Evolutionary conservation across 2,329 filamentous ascomycete genomes (phyloP).

Genomic region (Thelonectria blattea): DNA sequence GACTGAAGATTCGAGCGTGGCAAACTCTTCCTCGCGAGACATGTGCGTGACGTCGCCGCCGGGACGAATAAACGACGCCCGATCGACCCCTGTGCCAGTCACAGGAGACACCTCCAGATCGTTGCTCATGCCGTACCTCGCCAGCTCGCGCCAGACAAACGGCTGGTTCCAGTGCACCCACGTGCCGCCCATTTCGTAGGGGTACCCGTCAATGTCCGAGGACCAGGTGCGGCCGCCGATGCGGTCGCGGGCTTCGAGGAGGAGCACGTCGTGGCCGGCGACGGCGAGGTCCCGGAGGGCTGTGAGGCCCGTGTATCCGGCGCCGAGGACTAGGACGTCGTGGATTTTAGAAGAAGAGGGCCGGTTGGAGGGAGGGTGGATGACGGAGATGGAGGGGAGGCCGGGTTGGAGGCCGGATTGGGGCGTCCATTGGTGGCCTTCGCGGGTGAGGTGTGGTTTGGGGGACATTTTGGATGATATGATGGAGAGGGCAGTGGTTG

Average conservation of each 20-base stretch:
- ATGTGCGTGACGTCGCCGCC: slow-evolving; percentile 5
- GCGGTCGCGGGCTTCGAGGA: slow-evolving; percentile 16
- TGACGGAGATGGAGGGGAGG: slow-evolving; percentile 18
- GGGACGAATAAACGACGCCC: slow-evolving; percentile 17
- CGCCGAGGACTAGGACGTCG: slow-evolving; percentile 22
- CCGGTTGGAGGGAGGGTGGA: slow-evolving; percentile 16
- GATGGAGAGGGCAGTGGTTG: background rate
- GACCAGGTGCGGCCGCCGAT: slow-evolving; percentile 18
- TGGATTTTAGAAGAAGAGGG: slow-evolving; percentile 7
- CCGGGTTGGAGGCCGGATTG: slow-evolving; percentile 13
- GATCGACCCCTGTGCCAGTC: slow-evolving; percentile 18
- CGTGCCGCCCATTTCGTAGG: slow-evolving; percentile 20
- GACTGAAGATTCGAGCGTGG: slow-evolving; percentile 8
- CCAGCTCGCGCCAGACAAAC: slow-evolving; percentile 24
- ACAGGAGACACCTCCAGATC: slow-evolving; percentile 19
- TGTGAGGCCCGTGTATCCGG: slow-evolving; percentile 21
- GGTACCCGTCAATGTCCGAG: slow-evolving; percentile 18
- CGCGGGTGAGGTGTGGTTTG: slow-evolving; percentile 6
- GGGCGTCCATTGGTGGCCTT: slow-evolving; percentile 22
- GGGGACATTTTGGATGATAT: background rate
- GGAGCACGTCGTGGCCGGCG: slow-evolving; percentile 16
- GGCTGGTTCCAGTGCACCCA: slow-evolving; percentile 25
- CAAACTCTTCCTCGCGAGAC: slow-evolving; percentile 18
- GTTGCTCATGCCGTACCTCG: slow-evolving; percentile 19
- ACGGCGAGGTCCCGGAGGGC: slow-evolving; percentile 16